These are phyloP conservation scores for Wickerhamomyces pijperi DNA, from an alignment of 805 yeast species.

Conservation along the genomic window DNA sequence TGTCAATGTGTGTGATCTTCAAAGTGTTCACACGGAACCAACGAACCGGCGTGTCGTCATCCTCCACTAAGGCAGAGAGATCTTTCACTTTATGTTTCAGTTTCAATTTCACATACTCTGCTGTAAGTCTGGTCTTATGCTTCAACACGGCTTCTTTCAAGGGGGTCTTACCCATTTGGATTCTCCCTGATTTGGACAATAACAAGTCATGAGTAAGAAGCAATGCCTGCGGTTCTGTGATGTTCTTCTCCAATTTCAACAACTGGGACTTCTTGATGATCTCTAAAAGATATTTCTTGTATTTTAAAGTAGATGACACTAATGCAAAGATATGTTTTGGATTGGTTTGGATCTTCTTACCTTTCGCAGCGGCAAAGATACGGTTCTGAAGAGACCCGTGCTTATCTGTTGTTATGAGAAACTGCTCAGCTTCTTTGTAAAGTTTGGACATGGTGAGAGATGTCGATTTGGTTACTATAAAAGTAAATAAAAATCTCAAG, in stretches of 20 bases:
- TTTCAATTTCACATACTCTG: conserved; percentile 72
- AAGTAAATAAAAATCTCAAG: too few species aligned
- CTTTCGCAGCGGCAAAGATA: conserved; percentile 38
- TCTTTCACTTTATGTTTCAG: conserved; percentile 55
- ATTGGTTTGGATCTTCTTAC: conserved; percentile 40
- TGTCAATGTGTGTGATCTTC: conserved; percentile 25
- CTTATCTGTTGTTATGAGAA: conserved; percentile 20
- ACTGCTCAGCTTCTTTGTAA: conserved; percentile 27
- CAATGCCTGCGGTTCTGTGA: conserved; percentile 43
- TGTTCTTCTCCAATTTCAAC: conserved; percentile 38
- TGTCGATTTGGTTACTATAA: too few species aligned
- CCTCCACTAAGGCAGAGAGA: conserved; percentile 40
- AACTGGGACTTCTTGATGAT: conserved; percentile 61
- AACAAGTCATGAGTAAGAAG: conserved; percentile 75
- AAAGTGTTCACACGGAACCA: conserved; percentile 74
- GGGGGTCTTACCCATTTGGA: conserved; percentile 83
- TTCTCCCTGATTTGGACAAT: conserved; percentile 64
- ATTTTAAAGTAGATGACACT: conserved; percentile 66
- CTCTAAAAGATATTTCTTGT: conserved; percentile 48
- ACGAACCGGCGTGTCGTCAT: conserved; percentile 61
- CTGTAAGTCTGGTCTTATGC: conserved; percentile 71
- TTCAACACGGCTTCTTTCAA: conserved; percentile 71
- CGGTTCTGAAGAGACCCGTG: conserved; percentile 46
- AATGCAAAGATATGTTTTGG: conserved; percentile 85
- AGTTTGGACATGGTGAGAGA: conserved; percentile 17